Base-by-base conservation (phyloP, 768 basidiomycete species). In the Sporobolomyces roseus region DNA sequence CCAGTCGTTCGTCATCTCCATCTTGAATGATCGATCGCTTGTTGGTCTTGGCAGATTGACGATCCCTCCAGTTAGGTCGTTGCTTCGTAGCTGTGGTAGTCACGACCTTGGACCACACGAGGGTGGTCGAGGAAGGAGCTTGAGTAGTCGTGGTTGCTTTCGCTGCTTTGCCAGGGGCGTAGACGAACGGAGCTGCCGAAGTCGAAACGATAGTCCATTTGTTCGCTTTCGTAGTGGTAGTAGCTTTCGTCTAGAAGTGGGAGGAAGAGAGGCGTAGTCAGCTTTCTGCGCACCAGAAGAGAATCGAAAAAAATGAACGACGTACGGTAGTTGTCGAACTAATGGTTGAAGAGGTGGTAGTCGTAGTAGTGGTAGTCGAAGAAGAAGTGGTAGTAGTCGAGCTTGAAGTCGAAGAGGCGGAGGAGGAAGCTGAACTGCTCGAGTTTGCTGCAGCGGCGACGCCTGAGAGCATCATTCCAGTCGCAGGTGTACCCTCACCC, bases 1-100 rank as follows among this genome's bases (percentile, higher is more conserved):
- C 25, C n/a, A 46, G 21, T 14, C 19, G 41, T 7, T 41, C 55
- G 21, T 21, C 53, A 36, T 63, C 66, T 38, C 54, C 66, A 43
- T 52, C 54, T 49, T 68, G 55, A n/a, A 58, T 23, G 54, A 62
- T 62, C 53, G 53, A 23, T 14, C 58, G 59, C 48, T 62, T 61
- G n/a, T n/a, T n/a, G n/a, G n/a, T n/a, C n/a, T n/a, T n/a, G n/a
- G n/a, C n/a, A n/a, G n/a, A n/a, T n/a, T n/a, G n/a, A n/a, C n/a
- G n/a, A n/a, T n/a, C n/a, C n/a, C n/a, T n/a, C n/a, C n/a, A n/a
- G n/a, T n/a, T n/a, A n/a, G n/a, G n/a, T n/a, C n/a, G n/a, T n/a
- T n/a, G n/a, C n/a, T n/a, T n/a, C n/a, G n/a, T n/a, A n/a, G n/a
- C n/a, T n/a, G n/a, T n/a, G n/a, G n/a, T n/a, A n/a, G n/a, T n/a